Base-by-base conservation (phyloP, 371 early-diverging fungal species). In the Syncephalastrum contaminatum region DNA sequence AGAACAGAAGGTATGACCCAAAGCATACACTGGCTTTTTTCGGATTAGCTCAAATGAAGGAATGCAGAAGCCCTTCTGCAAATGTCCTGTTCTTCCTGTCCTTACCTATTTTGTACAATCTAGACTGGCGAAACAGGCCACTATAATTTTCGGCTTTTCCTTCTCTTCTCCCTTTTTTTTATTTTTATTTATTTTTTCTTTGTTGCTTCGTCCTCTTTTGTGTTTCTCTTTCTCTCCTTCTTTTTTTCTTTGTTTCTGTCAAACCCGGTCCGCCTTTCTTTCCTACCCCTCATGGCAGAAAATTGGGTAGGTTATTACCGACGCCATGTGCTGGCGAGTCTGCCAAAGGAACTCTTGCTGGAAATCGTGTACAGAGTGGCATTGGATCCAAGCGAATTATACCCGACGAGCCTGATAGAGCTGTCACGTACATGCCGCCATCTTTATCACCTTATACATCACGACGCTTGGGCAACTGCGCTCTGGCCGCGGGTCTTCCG, bases 401-500 rank as follows among this genome's bases (percentile, higher is more conserved):
- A 64, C 48, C 76, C 76, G 47, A 53, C 53, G 2, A 58, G 68
- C 7, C 47, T 75, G 25, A 44, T 72, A 25, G 64, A 75, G 54
- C 43, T 75, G 22, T 72, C 76, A 3, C 54, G 51, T 55, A 62
- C 66, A 30, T 70, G 66, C 54, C 66, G 60, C 62, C 62, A 75
- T 36, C 60, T 75, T n/a, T 49, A 64, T 57, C 44, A 60, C 48
- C 66, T 75, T 36, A 64, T 72, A 45, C 66, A 75, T 45, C 53
- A 60, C 52, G 66, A 72, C 41, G 62, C 65, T 30, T 66, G 68
- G 66, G 49, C 54, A 13, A 43, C 53, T 13, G 58, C 67, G 19
- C 46, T 77, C 48, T 77, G 77, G 77, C 63, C 67, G 4, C 48
- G 49, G 44, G 72, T 72, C 15, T 77, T 77, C 52, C 63, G 59